Conservation (phyloP, 2,329 filamentous ascomycete species). For the Venturia asperata region DNA sequence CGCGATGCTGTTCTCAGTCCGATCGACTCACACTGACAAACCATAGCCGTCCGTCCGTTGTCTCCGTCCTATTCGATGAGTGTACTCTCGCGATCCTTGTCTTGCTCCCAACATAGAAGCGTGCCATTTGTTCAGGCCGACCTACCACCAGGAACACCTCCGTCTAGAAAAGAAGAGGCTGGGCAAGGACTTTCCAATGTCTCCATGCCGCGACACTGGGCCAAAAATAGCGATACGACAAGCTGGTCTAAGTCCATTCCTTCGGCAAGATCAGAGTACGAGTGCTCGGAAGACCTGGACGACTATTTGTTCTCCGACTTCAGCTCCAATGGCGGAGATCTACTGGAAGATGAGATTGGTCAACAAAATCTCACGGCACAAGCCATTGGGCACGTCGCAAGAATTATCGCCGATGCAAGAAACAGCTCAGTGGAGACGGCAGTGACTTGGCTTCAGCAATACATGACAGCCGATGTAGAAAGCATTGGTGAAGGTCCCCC, state of each 20-base stretch:
- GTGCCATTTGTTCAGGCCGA: constrained; percentile 12
- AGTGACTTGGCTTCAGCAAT: neutral
- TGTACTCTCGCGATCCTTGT: constrained; percentile 10
- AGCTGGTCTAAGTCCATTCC: neutral
- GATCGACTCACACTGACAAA: no score
- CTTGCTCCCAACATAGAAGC: neutral
- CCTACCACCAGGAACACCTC: constrained; percentile 10
- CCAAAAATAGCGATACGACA: constrained; percentile 11
- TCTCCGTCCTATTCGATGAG: constrained; percentile 14
- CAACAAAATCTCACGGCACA: constrained; percentile 14
- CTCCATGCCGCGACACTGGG: constrained; percentile 6
- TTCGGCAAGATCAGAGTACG: neutral
- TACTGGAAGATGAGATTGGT: constrained; percentile 12
- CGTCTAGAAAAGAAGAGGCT: neutral
- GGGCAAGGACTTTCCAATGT: constrained; percentile 10
- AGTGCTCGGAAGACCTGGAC: neutral
- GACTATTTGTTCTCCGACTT: constrained; percentile 10
- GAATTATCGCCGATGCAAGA: constrained; percentile 14
- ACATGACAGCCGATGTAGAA: neutral
- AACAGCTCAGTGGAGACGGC: neutral
- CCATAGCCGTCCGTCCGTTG: neutral
- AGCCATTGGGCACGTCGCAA: constrained; percentile 16
- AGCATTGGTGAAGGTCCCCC: neutral
- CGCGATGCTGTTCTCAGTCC: neutral
- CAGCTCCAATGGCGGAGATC: constrained; percentile 15